These are phyloP conservation scores for Leersia perrieri DNA, from an alignment of 176 grass and related monocot species.

Conservation along the genomic window DNA sequence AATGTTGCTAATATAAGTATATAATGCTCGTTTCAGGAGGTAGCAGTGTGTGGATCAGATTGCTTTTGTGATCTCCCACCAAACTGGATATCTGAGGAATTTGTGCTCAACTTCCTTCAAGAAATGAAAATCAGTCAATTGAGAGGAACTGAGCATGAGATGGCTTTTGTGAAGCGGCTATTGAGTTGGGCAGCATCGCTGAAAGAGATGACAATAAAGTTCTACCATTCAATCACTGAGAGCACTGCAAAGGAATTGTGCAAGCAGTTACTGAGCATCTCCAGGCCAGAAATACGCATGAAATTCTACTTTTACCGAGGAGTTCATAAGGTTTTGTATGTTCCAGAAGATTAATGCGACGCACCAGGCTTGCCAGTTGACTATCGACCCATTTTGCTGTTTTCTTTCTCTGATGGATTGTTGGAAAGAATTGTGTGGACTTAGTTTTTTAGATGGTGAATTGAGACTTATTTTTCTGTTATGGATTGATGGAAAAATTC, in stretches of 20 bases:
- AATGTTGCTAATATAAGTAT: background rate
- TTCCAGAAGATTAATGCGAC: no score
- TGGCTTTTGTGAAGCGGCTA: conserved; percentile 1
- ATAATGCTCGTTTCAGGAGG: background rate
- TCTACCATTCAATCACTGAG: background rate
- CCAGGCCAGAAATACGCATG: background rate
- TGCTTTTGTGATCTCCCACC: conserved; percentile 1
- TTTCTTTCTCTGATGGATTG: no score
- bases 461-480: no score
- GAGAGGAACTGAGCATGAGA: conserved; percentile 11
- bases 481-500: no score
- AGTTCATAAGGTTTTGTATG: no score
- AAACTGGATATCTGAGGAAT: conserved; percentile 10
- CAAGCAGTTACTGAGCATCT: background rate
- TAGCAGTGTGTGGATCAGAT: background rate
- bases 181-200: conserved; percentile 9
- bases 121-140: conserved; percentile 11
- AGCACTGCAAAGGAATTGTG: conserved; percentile 19
- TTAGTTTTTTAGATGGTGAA: no score
- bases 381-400: no score
- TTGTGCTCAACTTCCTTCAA: background rate
- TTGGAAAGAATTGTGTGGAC: no score
- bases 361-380: no score
- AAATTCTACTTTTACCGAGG: background rate
- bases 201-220: conserved; percentile 22